Base-by-base conservation (phyloP, 345 rosid genomes). In the Citropsis articulata region DNA sequence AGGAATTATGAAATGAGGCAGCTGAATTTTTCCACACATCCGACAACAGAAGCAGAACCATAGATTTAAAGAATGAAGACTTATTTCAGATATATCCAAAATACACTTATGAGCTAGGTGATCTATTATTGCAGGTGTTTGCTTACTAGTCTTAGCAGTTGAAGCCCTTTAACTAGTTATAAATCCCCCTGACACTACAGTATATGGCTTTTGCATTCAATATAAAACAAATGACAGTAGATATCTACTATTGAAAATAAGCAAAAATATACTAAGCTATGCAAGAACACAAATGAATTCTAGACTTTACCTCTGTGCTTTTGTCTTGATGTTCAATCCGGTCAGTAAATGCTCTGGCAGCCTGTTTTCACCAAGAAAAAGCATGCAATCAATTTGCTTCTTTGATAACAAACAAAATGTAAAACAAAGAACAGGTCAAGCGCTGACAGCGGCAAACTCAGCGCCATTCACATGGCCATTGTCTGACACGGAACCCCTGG, bases 401-500 rank as follows among this genome's bases (percentile, higher is more conserved):
- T 45, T 12, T 9, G 59, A 66, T 5, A 56, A 30, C 13, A 61
- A 24, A 48, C n/a, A 36, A 60, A 8, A 6, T 7, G 62, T 12
- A 40, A 30, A 60, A 64, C 74, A 59, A 0, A 64, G 18, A 8
- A 18, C 14, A 40, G 56, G 42, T 14, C 59, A 76, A 79, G 53
- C 35, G 85, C 93, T 83, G 77, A 91, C 95, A 74, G 76, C 66
- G 65, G 86, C 71, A 68, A 89, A 85, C 57, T 89, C 94, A 77
- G 84, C 48, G 33, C 86, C 88, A 72, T 82, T 88, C 40, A 73
- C 82, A 83, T 85, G 86, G 24, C 93, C 93, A 61, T 85, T 87
- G 66, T 88, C 94, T 0, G 90, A 89, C 45, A 88, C 83, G 73
- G 91, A 92, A 73, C 90, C 94, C 79, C 94, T 81, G 0, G 94